phyloP scores from a whole-genome alignment of 345 rosid genomes.

The Reutealis trisperma region DNA sequence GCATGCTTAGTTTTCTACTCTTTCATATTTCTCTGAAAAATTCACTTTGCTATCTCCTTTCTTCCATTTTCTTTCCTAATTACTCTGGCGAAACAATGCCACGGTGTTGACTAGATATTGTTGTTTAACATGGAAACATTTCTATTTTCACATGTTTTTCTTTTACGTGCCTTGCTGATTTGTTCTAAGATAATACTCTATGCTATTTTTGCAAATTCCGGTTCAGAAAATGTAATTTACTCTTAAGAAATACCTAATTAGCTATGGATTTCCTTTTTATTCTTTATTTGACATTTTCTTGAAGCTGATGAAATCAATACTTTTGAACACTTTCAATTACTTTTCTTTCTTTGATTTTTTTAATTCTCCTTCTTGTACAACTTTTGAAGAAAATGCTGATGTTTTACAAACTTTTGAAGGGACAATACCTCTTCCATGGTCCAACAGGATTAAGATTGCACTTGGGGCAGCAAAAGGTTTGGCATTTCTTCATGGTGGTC shows the following conservation, averaged over 20 bases:
- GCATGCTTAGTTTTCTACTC: not conserved
- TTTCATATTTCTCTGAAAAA: not conserved
- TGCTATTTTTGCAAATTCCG: not conserved
- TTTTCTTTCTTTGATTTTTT: conserved; percentile 3
- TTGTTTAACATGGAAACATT: not conserved
- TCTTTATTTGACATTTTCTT: not conserved
- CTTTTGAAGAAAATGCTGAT: conserved; percentile 17
- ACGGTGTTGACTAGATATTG: not conserved
- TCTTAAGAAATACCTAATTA: not conserved
- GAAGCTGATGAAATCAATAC: conserved; percentile 24
- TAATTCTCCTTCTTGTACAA: not conserved
- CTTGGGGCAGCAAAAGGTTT: conserved; percentile 42
- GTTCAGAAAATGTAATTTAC: not conserved
- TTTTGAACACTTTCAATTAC: not conserved
- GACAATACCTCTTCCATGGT: conserved; percentile 50
- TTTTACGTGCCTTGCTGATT: not conserved
- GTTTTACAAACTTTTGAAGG: conserved; percentile 41
- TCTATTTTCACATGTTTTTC: not conserved
- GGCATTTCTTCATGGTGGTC: conserved; percentile 38
- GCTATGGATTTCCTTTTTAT: not conserved
- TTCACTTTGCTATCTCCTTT: not conserved
- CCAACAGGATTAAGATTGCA: conserved; percentile 36
- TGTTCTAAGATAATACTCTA: not conserved
- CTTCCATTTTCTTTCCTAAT: conserved; percentile 3
- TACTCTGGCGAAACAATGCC: not conserved